Conservation (phyloP, 176 grass and related monocot genomes). For the Triticum dicoccoides region DNA sequence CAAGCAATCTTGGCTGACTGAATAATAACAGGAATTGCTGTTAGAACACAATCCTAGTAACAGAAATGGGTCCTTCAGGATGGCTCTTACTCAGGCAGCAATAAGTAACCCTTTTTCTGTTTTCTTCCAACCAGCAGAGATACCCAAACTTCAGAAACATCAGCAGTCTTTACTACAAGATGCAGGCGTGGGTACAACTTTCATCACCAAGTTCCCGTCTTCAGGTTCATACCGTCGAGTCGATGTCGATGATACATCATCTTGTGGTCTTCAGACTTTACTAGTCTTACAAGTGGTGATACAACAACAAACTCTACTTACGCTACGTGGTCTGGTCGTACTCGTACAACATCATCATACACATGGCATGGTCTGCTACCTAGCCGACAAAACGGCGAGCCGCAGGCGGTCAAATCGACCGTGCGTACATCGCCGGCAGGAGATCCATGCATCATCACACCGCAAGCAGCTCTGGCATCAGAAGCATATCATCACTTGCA, state of each 20-base stretch:
- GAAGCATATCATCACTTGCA: slow-evolving; percentile 40
- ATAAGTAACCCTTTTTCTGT: not conserved
- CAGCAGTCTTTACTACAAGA: not conserved
- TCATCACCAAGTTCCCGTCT: not conserved
- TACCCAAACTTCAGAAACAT: not conserved
- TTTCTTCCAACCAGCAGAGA: not conserved
- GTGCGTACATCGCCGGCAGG: not conserved
- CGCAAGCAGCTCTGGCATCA: not conserved
- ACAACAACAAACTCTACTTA: slow-evolving; percentile 5
- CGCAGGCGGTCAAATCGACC: not conserved
- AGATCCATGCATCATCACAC: not conserved
- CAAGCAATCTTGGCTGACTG: too few species aligned
- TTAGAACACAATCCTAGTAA: too few species aligned
- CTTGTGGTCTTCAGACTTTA: not conserved
- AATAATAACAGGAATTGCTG: too few species aligned
- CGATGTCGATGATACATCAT: not conserved
- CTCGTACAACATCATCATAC: slow-evolving; percentile 15
- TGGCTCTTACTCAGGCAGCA: not conserved
- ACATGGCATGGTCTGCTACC: not conserved
- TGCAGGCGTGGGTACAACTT: not conserved
- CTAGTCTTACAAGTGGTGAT: not conserved
- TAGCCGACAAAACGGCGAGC: slow-evolving; percentile 32
- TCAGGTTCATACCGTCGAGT: not conserved
- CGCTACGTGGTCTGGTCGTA: not conserved
- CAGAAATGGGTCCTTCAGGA: too few species aligned